Conservation (phyloP, 75 land plant species). For the Cunninghamia lanceolata region DNA sequence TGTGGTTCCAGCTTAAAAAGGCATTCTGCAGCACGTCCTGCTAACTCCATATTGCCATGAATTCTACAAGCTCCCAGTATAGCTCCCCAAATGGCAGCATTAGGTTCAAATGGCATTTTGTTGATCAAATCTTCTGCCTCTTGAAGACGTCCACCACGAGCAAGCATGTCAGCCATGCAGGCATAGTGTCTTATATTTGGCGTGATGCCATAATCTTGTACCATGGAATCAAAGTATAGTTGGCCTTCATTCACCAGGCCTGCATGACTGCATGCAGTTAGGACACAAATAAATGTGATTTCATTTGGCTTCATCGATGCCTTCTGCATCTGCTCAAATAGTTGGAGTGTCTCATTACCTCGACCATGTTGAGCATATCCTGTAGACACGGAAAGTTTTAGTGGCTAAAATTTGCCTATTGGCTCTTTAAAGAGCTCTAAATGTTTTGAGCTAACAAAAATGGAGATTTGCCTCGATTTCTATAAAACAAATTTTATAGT, state of each 20-base stretch:
- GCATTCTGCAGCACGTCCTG: slow-evolving; percentile 8
- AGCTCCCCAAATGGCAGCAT: slow-evolving; percentile 47
- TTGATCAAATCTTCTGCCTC: slow-evolving; percentile 53
- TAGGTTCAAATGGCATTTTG: slow-evolving; percentile 43
- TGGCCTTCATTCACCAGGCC: slow-evolving; percentile 58
- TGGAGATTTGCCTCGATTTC: neutral
- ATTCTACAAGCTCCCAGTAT: slow-evolving; percentile 45
- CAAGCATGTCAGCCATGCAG: slow-evolving; percentile 69
- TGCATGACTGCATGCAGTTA: slow-evolving; percentile 57
- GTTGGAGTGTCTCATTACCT: slow-evolving; percentile 30
- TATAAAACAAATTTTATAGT: neutral
- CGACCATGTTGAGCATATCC: slow-evolving; percentile 44
- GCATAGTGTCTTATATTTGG: slow-evolving; percentile 53
- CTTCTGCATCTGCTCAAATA: slow-evolving; percentile 46
- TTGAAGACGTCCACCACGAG: slow-evolving; percentile 44
- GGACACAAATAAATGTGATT: slow-evolving; percentile 54
- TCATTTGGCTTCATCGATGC: slow-evolving; percentile 37
- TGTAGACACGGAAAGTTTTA: slow-evolving; percentile 22
- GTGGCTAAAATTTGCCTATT: neutral
- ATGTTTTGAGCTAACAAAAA: neutral
- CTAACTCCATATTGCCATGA: slow-evolving; percentile 39
- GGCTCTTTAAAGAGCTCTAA: neutral
- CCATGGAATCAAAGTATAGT: slow-evolving; percentile 40
- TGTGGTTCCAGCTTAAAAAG: slow-evolving; percentile 4
- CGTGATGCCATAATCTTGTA: slow-evolving; percentile 22